These are phyloP conservation scores for Diutina ranongensis DNA, from an alignment of 1,139 yeast genomes.

Conservation along the genomic window DNA sequence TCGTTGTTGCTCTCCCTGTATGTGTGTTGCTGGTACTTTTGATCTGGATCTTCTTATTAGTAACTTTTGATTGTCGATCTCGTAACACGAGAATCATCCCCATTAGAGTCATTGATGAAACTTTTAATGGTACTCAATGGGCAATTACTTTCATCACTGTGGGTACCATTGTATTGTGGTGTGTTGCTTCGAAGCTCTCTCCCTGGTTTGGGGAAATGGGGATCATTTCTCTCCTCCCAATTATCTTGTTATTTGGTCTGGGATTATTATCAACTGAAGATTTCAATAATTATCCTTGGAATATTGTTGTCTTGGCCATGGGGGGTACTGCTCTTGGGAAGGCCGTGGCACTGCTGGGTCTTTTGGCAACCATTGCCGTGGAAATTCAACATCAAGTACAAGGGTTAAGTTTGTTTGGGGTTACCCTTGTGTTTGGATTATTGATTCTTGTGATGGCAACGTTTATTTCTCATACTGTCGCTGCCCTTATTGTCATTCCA, in stretches of 20 bases:
- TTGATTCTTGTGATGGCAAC: constrained; percentile 60
- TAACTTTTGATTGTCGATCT: constrained; percentile 42
- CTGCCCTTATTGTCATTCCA: constrained; percentile 63
- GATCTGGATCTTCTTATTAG: constrained; percentile 45
- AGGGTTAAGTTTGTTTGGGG: constrained; percentile 46
- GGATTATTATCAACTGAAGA: constrained; percentile 56
- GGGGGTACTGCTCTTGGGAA: constrained; percentile 71
- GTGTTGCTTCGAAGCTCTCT: constrained; percentile 48
- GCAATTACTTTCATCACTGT: constrained; percentile 41
- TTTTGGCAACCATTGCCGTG: constrained; percentile 50
- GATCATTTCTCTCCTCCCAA: constrained; percentile 54
- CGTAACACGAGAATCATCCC: constrained; percentile 31
- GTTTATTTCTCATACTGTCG: constrained; percentile 68
- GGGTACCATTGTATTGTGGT: constrained; percentile 58
- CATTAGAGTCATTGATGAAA: constrained; percentile 49
- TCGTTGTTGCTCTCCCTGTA: constrained; percentile 56
- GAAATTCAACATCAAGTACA: constrained; percentile 44
- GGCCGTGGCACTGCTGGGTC: constrained; percentile 63
- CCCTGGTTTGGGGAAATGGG: constrained; percentile 61
- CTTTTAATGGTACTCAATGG: constrained; percentile 52
- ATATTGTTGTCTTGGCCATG: constrained; percentile 65
- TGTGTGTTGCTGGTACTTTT: constrained; percentile 41
- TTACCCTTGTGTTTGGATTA: constrained; percentile 54
- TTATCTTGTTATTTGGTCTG: constrained; percentile 58
- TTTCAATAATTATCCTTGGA: constrained; percentile 67